Evolutionary conservation across 441 rosid species (phyloP).

Genomic region (Isatis lusitanica): DNA sequence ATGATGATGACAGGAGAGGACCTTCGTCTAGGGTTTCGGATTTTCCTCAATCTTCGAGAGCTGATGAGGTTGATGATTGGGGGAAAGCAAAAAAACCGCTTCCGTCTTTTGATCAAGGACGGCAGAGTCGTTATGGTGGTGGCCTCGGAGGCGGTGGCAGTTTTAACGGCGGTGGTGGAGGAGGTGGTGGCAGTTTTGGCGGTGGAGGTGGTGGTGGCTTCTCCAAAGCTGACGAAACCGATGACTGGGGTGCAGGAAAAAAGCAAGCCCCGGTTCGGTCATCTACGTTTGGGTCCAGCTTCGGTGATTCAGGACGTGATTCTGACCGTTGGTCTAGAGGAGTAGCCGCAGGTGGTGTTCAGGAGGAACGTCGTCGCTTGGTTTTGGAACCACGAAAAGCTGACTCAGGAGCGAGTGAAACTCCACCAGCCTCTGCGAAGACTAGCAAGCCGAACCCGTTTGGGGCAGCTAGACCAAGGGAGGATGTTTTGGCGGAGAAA

Average conservation of each 20-base stretch:
- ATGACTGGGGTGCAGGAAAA: conserved; percentile 59
- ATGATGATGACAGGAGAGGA: conserved; percentile 74
- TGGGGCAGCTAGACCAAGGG: conserved; percentile 92
- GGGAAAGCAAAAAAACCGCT: conserved; percentile 52
- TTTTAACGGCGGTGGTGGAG: conserved; percentile 35
- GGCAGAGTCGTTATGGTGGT: conserved; percentile 56
- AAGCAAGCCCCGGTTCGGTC: conserved; percentile 50
- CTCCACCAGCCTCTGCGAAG: conserved; percentile 31
- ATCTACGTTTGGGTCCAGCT: conserved; percentile 61
- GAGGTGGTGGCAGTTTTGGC: conserved; percentile 52
- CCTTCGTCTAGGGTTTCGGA: conserved; percentile 76
- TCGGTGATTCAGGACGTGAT: conserved; percentile 57
- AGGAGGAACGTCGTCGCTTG: conserved; percentile 65
- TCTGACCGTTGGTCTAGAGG: conserved; percentile 72
- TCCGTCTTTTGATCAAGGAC: conserved; percentile 51
- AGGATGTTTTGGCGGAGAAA: conserved; percentile 83
- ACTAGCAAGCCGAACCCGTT: conserved; percentile 67
- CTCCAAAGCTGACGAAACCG: conserved; percentile 48
- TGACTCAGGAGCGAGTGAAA: conserved; percentile 43
- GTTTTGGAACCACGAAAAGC: conserved; percentile 68
- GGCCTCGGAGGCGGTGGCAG: conserved; percentile 50
- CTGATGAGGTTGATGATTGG: conserved; percentile 84
- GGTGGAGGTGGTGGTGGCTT: conserved; percentile 59
- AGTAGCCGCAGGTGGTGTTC: conserved; percentile 44
- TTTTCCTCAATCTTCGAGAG: conserved; percentile 69